Evolutionary conservation across 257 asterid genomes (phyloP).

Genomic region (Solanum pimpinellifolium): DNA sequence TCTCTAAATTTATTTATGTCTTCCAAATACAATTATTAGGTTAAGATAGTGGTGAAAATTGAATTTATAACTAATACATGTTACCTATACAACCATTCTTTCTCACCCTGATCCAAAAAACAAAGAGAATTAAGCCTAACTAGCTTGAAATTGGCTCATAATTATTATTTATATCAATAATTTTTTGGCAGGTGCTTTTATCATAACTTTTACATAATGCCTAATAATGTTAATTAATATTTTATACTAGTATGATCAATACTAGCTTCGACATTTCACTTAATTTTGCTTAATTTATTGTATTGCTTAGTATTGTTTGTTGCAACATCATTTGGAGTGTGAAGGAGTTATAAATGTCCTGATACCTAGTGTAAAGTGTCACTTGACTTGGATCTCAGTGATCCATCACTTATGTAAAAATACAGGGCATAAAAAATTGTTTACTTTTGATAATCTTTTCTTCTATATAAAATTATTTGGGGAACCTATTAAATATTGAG

Average conservation of each 20-base stretch:
- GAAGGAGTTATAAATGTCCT: neutral
- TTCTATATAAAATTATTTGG: too few relatives aligned
- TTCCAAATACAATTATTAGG: too few relatives aligned
- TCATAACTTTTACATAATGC: too few relatives aligned
- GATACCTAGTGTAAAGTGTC: neutral
- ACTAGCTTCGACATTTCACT: neutral
- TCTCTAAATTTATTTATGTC: neutral
- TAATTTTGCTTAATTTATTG: neutral
- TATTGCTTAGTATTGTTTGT: neutral
- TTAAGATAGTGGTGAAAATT: neutral
- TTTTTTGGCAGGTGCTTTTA: too few relatives aligned
- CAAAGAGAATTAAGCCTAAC: too few relatives aligned
- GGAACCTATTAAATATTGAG: too few relatives aligned
- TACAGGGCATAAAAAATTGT: too few relatives aligned
- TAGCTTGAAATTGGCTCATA: too few relatives aligned
- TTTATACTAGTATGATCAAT: neutral
- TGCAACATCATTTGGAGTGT: neutral
- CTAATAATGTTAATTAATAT: neutral
- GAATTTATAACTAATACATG: neutral
- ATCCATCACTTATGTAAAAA: neutral
- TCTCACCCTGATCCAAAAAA: neutral
- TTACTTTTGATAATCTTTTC: too few relatives aligned
- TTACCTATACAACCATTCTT: neutral
- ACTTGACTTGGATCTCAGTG: neutral
- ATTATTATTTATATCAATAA: too few relatives aligned